Evolutionary conservation across 208 protist genomes (phyloP), one percentile per base, ranked within the genome.

Genomic region (Herpetomonas tarakana): DNA sequence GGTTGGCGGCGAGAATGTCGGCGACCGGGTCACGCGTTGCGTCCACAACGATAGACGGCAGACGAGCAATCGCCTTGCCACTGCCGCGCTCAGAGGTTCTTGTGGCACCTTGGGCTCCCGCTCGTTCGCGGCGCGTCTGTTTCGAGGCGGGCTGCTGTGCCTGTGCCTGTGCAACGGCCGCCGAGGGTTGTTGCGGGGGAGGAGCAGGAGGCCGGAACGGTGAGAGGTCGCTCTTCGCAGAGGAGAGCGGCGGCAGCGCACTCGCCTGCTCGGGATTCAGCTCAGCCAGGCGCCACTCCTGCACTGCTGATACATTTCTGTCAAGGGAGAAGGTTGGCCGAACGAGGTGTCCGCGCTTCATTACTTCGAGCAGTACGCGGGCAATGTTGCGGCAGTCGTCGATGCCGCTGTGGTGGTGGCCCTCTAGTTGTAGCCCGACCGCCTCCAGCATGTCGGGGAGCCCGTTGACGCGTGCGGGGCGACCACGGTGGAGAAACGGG

Each of bases 371-470:
- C 25, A 94, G 16, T 14, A 93, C 75, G 16, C 62, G 47, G 0
- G 92, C 76, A 60, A 98, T 98, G 77, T 98, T 98, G 24, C 89
- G 78, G 47, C 82, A 84, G 70, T 98, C 96, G 68, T 97, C 92
- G 30, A 97, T 90, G 52, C 96, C 96, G 60, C 75, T 90, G 65
- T 98, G 96, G 57, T 96, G 91, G 18, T 78, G 66, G 2, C 96
- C 96, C 7, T 67, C 63, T 18, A 97, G 71, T 1, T 58, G 2
- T 2, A 98, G 74, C 14, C 66, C 67, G 2, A 94, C 24, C n/a
- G 65, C 52, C 19, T 25, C 28, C 19, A 97, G 65, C 81, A 98
- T 91, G 1, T 78, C 77, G 0, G 74, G 63, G 73, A 97, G 11
- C n/a, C 21, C 24, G 35, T n/a, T 0, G 0, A 54, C 4, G 12